Conservation (phyloP, 176 grass and related monocot genomes). For the Rhynchospora breviuscula region DNA sequence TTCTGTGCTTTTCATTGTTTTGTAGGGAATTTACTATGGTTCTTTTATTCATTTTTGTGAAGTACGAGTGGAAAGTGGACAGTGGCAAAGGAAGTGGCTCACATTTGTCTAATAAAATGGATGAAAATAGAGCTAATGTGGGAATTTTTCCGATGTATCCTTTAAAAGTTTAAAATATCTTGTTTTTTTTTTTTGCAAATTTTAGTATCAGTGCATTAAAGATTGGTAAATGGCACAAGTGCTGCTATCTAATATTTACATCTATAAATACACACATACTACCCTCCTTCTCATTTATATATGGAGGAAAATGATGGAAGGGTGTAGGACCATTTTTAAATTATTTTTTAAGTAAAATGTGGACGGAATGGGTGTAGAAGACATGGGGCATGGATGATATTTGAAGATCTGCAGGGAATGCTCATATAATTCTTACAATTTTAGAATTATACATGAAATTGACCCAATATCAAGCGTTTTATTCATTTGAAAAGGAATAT, state of each 20-base stretch:
- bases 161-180: not conserved
- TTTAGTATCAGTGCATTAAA: not conserved
- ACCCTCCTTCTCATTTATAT: not conserved
- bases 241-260: not conserved
- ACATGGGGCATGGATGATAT: not conserved
- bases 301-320: not conserved
- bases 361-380: not conserved
- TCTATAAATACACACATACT: not conserved
- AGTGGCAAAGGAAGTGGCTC: not conserved
- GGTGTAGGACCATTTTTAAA: not conserved
- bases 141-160: not conserved
- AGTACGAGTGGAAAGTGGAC: not conserved
- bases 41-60: not conserved
- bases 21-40: not conserved
- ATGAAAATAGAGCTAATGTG: not conserved
- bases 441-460: not conserved
- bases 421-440: not conserved
- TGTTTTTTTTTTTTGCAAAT: not conserved
- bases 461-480: not conserved
- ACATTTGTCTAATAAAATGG: not conserved
- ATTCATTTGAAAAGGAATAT: not conserved
- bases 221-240: not conserved
- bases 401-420: not conserved
- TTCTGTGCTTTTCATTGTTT: not conserved
- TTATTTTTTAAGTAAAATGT: not conserved